Base-by-base conservation (phyloP, 306 rosid species). In the Ammopiptanthus mongolicus region DNA sequence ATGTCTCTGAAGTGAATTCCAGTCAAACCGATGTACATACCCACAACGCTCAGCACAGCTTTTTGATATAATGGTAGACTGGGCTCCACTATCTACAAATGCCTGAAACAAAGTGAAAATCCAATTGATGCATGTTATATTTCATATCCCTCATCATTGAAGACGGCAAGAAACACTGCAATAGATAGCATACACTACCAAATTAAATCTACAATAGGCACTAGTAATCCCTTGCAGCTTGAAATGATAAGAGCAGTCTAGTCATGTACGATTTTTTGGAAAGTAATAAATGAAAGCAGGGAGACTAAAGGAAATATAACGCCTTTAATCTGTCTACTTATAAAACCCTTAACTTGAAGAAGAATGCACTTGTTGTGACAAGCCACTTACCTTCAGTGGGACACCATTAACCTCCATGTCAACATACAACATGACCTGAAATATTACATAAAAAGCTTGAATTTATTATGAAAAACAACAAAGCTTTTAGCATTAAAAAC, bases 1-100 rank as follows among this genome's bases (percentile, higher is more conserved):
- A 72, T 76, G 65, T 52, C 65, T 62, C 14, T 57, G 15, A 85
- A 67, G 65, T 14, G 18, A 69, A 53, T 31, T 73, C 37, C 15
- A 64, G 80, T 66, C n/a, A 73, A 74, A 74, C 51, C 15, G 28
- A 82, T 57, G 41, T 69, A 44, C 96, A 72, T 92, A 95, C 99
- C 99, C 99, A 61, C 87, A 89, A 59, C 95, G 90, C 84, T 95
- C 99, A 69, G 97, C 99, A 60, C 99, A 95, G 71, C 85, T 90
- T 90, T 95, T 95, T 36, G 99, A 95, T 84, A 95, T 95, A 62
- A 95, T 95, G 55, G 99, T 95, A 64, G 99, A 92, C 68, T 95
- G 99, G 19, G 99, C 99, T 82, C 99, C 99, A 75, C 99, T 95
- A 70, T 95, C 99, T 65, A 95, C 98, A 86, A 95, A 95, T 81